Conservation (phyloP, 1,284 basidiomycete genomes). For the Pseudozyma sp. region DNA sequence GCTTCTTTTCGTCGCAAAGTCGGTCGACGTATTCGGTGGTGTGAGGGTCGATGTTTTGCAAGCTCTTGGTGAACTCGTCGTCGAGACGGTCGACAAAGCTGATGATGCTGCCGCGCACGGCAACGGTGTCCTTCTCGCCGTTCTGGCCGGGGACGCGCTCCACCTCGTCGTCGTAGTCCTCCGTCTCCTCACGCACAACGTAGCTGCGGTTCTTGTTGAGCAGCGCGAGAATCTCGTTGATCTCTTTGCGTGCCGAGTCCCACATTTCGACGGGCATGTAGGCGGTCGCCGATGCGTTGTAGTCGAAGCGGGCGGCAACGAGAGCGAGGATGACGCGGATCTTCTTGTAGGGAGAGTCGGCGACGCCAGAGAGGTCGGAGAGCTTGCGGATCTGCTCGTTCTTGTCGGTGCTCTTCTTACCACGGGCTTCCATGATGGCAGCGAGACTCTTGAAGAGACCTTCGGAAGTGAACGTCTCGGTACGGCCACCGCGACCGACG, state of each 20-base stretch:
- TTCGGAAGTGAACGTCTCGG: slow-evolving; percentile 85
- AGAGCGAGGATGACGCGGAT: slow-evolving; percentile 94
- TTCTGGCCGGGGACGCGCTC: slow-evolving; percentile 81
- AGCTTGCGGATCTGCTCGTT: slow-evolving; percentile 92
- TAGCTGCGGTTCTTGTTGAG: slow-evolving; percentile 80
- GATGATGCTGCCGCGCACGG: slow-evolving; percentile 67
- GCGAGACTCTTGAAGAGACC: slow-evolving; percentile 93
- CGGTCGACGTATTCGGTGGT: slow-evolving; percentile 98
- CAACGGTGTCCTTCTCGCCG: slow-evolving; percentile 62
- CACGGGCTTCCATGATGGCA: slow-evolving; percentile 91
- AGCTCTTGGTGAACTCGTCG: slow-evolving; percentile 96
- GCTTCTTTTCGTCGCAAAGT: slow-evolving; percentile 82
- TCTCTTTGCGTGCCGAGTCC: slow-evolving; percentile 86
- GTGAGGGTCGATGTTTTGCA: slow-evolving; percentile 98
- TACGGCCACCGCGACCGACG: slow-evolving; percentile 89
- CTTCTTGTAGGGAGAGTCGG: slow-evolving; percentile 84
- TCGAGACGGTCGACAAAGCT: slow-evolving; percentile 91
- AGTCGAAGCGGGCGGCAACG: slow-evolving; percentile 95
- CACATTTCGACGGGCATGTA: slow-evolving; percentile 94
- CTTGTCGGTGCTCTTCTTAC: slow-evolving; percentile 97
- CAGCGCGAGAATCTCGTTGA: slow-evolving; percentile 85
- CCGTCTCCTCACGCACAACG: slow-evolving; percentile 82
- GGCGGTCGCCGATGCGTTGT: slow-evolving; percentile 85
- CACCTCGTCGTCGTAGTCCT: slow-evolving; percentile 90
- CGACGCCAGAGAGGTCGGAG: slow-evolving; percentile 86